Percentiles rank a stretch among this genome's conserved stretches.
phyloP scores from a whole-genome alignment of 208 protist genomes.

The Acanthamoeba lugdunensis region DNA sequence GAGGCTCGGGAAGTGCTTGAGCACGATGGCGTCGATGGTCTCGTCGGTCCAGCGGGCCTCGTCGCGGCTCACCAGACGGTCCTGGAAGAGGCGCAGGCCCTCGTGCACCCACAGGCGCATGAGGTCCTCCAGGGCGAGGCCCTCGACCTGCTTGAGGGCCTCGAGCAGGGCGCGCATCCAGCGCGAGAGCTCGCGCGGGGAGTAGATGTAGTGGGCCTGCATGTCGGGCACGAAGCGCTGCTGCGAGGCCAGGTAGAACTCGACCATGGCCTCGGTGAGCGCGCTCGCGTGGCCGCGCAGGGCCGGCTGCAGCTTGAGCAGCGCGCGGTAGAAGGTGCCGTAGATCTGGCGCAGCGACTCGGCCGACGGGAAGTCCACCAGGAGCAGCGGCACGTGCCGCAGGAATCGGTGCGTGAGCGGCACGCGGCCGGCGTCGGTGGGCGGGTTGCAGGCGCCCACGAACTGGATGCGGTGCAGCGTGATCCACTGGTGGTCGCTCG shows the following conservation, averaged over 20 bases:
- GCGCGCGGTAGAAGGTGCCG: constrained; percentile 95
- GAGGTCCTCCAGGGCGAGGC: constrained; percentile 86
- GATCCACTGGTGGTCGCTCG: constrained; percentile 90
- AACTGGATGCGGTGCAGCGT: constrained; percentile 95
- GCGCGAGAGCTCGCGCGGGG: constrained; percentile 96
- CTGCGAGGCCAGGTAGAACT: constrained; percentile 94
- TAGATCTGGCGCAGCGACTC: constrained; percentile 98
- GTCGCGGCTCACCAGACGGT: constrained; percentile 91
- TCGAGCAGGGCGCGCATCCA: constrained; percentile 97
- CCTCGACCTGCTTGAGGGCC: constrained; percentile 88
- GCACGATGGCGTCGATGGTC: constrained; percentile 85
- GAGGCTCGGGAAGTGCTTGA: constrained; percentile 91
- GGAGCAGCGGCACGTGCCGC: constrained; percentile 96
- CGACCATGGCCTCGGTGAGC: constrained; percentile 95
- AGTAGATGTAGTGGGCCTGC: constrained; percentile 98
- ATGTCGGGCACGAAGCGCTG: constrained; percentile 93
- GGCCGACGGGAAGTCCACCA: constrained; percentile 97
- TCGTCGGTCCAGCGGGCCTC: constrained; percentile 95
- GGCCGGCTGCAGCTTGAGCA: constrained; percentile 88
- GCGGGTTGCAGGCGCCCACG: constrained; percentile 96
- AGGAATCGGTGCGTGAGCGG: constrained; percentile 95
- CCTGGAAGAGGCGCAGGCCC: constrained; percentile 95
- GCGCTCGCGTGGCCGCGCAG: constrained; percentile 84
- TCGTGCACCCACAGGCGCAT: constrained; percentile 96
- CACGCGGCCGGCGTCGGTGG: constrained; percentile 97